These are phyloP conservation scores for Ophiostoma triangulosporum DNA, from an alignment of 2,329 filamentous ascomycete species.

Conservation along the genomic window DNA sequence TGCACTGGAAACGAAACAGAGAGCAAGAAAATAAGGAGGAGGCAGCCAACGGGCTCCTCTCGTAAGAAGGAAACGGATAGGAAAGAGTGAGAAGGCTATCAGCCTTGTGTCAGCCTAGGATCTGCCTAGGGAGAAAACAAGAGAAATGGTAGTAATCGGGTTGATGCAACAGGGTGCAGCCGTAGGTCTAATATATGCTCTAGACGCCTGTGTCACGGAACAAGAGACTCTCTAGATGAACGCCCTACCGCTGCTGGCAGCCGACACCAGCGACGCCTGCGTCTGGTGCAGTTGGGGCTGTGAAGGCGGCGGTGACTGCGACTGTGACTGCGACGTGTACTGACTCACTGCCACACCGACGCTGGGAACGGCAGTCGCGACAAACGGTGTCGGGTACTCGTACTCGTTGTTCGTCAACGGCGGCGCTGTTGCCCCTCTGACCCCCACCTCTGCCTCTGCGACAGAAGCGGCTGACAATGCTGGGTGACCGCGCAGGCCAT, in stretches of 20 bases:
- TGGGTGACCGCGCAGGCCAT: not conserved
- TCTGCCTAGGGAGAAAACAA: not conserved
- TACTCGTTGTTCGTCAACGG: constrained; percentile 3
- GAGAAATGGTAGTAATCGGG: not conserved
- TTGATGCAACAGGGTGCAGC: not conserved
- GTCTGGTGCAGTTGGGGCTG: constrained; percentile 7
- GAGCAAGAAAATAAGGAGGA: not conserved
- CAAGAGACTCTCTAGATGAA: constrained; percentile 7
- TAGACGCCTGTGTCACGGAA: no score
- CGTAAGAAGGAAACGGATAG: no score
- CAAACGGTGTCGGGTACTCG: constrained; percentile 10
- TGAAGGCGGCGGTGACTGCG: not conserved
- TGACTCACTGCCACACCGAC: constrained; percentile 12
- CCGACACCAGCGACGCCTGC: constrained; percentile 9
- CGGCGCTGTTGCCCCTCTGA: not conserved
- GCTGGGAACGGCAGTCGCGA: not conserved
- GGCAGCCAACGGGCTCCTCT: not conserved
- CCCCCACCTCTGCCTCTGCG: not conserved
- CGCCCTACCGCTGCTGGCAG: constrained; percentile 10
- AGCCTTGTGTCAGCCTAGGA: not conserved
- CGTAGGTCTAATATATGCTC: no score
- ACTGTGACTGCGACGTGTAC: not conserved
- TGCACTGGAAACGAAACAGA: not conserved
- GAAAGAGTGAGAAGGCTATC: no score
- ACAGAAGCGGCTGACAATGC: not conserved